Conservation (phyloP, 768 basidiomycete genomes). For the Mrakia gelida region DNA sequence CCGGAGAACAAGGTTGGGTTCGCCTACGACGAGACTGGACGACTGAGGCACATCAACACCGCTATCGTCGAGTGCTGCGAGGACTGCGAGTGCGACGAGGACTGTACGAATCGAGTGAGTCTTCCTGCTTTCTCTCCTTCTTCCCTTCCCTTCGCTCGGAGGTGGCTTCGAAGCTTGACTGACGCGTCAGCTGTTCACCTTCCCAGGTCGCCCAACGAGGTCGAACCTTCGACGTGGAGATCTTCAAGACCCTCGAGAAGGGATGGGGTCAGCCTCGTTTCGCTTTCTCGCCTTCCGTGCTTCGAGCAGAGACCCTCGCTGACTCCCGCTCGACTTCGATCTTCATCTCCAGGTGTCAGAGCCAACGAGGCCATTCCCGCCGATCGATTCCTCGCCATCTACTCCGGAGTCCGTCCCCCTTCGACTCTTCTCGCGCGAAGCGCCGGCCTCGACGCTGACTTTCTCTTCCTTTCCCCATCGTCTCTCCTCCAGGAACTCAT, state of each 20-base stretch:
- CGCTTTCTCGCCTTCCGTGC: not conserved
- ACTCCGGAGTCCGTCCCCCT: not conserved
- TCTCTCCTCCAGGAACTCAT: not conserved
- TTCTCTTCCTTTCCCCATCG: not conserved
- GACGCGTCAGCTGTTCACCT: too few species aligned
- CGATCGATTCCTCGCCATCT: not conserved
- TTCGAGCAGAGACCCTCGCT: too few species aligned
- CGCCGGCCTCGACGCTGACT: not conserved
- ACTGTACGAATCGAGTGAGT: not conserved
- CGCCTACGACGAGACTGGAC: not conserved
- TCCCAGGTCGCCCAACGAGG: not conserved
- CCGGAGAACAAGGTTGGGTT: not conserved
- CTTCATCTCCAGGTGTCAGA: not conserved
- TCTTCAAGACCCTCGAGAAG: slow-evolving; percentile 7
- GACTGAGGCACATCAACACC: not conserved
- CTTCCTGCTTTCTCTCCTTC: too few species aligned
- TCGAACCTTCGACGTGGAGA: not conserved
- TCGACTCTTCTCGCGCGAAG: not conserved
- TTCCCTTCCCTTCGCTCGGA: too few species aligned
- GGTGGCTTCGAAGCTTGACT: too few species aligned
- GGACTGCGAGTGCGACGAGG: not conserved
- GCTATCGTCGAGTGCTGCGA: not conserved
- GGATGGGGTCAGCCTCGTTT: not conserved
- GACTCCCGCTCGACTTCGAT: not conserved
- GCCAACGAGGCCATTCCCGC: not conserved